These are phyloP conservation scores for Zygosaccharomyces bisporus DNA, from an alignment of 805 yeast genomes.

Conservation along the genomic window DNA sequence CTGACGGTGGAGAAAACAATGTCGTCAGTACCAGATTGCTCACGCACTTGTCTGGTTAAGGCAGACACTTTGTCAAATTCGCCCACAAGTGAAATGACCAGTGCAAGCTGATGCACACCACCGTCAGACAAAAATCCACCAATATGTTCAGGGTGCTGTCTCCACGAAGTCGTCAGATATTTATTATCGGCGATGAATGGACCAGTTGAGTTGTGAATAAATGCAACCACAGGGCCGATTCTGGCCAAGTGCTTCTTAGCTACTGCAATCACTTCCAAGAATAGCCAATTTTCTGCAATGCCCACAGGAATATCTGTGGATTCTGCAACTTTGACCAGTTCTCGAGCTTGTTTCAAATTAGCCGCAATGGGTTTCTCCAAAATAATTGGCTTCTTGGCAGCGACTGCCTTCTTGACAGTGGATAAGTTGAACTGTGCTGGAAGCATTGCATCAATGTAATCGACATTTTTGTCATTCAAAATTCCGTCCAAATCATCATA, in stretches of 20 bases:
- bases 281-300: constrained; percentile 85
- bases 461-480: constrained; percentile 61
- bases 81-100: constrained; percentile 80
- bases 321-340: constrained; percentile 66
- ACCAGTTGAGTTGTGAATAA: constrained; percentile 72
- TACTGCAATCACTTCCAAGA: constrained; percentile 52
- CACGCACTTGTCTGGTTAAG: constrained; percentile 69
- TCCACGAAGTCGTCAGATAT: constrained; percentile 74
- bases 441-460: constrained; percentile 76
- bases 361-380: constrained; percentile 95
- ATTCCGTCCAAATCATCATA: constrained; percentile 61
- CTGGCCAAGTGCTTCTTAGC: constrained; percentile 56
- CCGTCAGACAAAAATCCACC: constrained; percentile 94
- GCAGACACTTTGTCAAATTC: constrained; percentile 68
- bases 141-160: constrained; percentile 83
- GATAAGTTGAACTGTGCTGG: constrained; percentile 82
- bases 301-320: constrained; percentile 63
- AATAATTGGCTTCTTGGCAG: constrained; percentile 70
- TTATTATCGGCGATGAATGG: constrained; percentile 59
- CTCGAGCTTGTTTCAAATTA: constrained; percentile 69
- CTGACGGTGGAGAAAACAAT: constrained; percentile 66
- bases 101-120: constrained; percentile 93
- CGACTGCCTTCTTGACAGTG: constrained; percentile 65
- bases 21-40: constrained; percentile 79
- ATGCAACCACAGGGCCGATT: constrained; percentile 69